Conservation (phyloP, 257 asterid genomes). For the Solanum virginianum region DNA sequence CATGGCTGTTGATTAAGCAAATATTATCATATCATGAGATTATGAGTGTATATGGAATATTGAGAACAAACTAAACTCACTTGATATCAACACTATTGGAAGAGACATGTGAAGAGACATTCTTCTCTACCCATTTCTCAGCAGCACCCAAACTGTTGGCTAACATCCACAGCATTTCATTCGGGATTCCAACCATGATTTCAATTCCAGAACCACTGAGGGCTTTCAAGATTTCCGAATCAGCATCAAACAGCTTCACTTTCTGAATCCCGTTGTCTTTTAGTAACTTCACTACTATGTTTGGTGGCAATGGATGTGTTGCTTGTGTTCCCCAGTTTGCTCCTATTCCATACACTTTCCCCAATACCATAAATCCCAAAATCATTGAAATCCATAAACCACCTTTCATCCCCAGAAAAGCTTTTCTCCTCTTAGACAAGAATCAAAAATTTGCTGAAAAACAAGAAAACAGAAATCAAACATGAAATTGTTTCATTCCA, state of each 20-base stretch:
- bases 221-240: slow-evolving; percentile 33
- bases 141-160: slow-evolving; percentile 66
- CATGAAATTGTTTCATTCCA: neutral
- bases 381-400: slow-evolving; percentile 7
- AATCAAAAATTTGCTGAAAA: neutral
- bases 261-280: slow-evolving; percentile 74
- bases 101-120: slow-evolving; percentile 63
- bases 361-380: slow-evolving; percentile 14
- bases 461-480: neutral
- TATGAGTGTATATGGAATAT: no score
- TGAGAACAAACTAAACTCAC: slow-evolving; percentile 14
- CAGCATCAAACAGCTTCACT: slow-evolving; percentile 90
- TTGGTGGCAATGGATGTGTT: slow-evolving; percentile 62
- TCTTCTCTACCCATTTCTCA: slow-evolving; percentile 74
- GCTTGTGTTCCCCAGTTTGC: slow-evolving; percentile 94
- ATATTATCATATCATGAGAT: neutral
- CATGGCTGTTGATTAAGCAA: neutral
- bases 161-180: slow-evolving; percentile 54
- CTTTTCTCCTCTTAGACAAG: neutral
- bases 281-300: slow-evolving; percentile 52
- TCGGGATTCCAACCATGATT: slow-evolving; percentile 96
- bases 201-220: slow-evolving; percentile 79
- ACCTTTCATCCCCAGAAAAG: slow-evolving; percentile 4
- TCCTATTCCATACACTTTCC: slow-evolving; percentile 47
- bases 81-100: slow-evolving; percentile 72